phyloP scores from a whole-genome alignment of 768 basidiomycete genomes.

The Calvatia gigantea region DNA sequence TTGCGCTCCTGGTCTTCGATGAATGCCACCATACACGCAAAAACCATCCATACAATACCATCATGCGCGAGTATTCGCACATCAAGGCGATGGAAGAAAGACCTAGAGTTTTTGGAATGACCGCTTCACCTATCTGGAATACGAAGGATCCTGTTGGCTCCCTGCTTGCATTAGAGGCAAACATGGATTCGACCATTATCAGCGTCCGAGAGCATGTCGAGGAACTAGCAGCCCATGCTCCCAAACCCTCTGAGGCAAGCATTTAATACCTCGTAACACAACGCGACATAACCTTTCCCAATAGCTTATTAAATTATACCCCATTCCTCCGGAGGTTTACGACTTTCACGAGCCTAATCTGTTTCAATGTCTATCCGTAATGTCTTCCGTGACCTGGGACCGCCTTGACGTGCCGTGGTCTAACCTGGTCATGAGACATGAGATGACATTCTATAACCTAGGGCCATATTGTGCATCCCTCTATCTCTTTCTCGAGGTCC shows the following conservation, averaged over 20 bases:
- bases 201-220: slow-evolving; percentile 67
- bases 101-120: slow-evolving; percentile 93
- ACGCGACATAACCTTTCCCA: neutral
- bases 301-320: slow-evolving; percentile 57
- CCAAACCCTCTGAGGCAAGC: slow-evolving; percentile 63
- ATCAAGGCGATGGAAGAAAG: slow-evolving; percentile 38
- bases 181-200: slow-evolving; percentile 70
- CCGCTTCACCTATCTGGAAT: slow-evolving; percentile 87
- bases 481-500: slow-evolving; percentile 62
- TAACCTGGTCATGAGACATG: slow-evolving; percentile 61
- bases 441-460: slow-evolving; percentile 55
- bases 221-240: slow-evolving; percentile 60
- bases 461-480: slow-evolving; percentile 76
- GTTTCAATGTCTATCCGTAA: slow-evolving; percentile 31
- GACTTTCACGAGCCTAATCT: slow-evolving; percentile 51
- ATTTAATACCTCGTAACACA: neutral
- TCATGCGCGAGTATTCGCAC: slow-evolving; percentile 66
- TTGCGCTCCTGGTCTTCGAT: slow-evolving; percentile 74
- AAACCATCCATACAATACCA: slow-evolving; percentile 73
- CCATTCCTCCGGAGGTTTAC: slow-evolving; percentile 47
- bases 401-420: slow-evolving; percentile 55
- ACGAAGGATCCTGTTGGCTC: slow-evolving; percentile 64
- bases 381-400: slow-evolving; percentile 41
- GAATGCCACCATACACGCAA: slow-evolving; percentile 80
- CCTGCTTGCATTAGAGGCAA: slow-evolving; percentile 60